These are phyloP conservation scores for Cutaneotrichosporon arboriforme DNA, from an alignment of 1,284 basidiomycete species.

Conservation along the genomic window DNA sequence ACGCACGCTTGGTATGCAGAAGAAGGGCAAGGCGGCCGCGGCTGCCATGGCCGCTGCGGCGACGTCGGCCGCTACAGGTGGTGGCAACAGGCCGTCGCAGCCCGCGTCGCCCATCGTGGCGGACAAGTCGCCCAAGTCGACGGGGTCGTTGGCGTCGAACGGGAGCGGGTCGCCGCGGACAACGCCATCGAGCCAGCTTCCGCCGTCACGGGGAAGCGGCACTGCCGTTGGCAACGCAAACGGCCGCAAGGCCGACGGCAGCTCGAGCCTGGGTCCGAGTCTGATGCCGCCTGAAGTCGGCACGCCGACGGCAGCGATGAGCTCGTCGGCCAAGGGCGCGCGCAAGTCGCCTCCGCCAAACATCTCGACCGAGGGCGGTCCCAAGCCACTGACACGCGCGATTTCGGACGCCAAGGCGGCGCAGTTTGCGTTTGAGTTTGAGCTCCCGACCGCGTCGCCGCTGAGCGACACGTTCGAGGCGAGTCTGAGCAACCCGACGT, in stretches of 20 bases:
- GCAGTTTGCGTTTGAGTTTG: constrained; percentile 46
- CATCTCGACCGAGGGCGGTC: constrained; percentile 26
- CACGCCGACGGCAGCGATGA: constrained; percentile 2
- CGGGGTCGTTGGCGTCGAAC: background rate
- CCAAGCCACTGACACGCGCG: background rate
- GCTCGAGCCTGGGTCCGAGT: constrained; percentile 7
- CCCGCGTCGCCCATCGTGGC: background rate
- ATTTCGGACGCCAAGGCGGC: constrained; percentile 4
- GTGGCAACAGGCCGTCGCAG: background rate
- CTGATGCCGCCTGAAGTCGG: constrained; percentile 14
- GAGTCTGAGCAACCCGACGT: constrained; percentile 13
- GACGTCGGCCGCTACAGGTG: background rate
- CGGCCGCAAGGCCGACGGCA: background rate
- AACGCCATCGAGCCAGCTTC: background rate
- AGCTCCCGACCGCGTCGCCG: constrained; percentile 46
- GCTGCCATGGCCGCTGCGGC: background rate
- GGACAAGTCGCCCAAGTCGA: constrained; percentile 1
- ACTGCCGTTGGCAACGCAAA: too few species aligned
- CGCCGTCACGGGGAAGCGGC: background rate
- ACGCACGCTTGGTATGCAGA: constrained; percentile 16
- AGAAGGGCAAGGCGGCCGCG: constrained; percentile 3
- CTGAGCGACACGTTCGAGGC: constrained; percentile 46
- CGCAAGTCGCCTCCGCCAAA: constrained; percentile 34
- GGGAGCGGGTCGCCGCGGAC: background rate
- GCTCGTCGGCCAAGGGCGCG: constrained; percentile 1